Conservation (phyloP, 805 yeast species). For the Cyberlindnera americana region DNA sequence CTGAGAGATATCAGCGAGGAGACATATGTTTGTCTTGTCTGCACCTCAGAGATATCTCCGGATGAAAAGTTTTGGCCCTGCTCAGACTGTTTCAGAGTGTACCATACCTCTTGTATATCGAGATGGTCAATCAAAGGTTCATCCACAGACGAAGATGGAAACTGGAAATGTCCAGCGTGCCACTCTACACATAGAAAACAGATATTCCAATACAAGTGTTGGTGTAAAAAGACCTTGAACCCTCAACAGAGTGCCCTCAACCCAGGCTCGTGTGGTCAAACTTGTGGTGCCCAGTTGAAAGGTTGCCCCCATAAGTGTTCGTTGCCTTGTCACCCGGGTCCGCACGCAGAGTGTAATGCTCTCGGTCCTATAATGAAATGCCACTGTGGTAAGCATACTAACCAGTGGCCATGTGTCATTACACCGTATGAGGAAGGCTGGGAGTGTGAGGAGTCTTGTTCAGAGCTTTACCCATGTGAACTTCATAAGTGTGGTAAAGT, state of each 20-base stretch:
- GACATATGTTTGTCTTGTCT: constrained; percentile 79
- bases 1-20: constrained; percentile 59
- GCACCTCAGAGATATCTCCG: constrained; percentile 76
- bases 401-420: constrained; percentile 68
- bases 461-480: constrained; percentile 64
- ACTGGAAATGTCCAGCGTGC: constrained; percentile 89
- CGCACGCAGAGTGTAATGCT: constrained; percentile 79
- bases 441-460: constrained; percentile 63
- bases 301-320: constrained; percentile 74
- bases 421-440: constrained; percentile 68
- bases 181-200: constrained; percentile 45
- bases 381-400: constrained; percentile 64
- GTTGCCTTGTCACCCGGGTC: constrained; percentile 82
- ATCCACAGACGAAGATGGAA: constrained; percentile 52
- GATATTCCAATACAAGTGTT: constrained; percentile 65
- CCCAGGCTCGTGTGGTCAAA: constrained; percentile 89
- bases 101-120: constrained; percentile 77
- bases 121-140: constrained; percentile 85
- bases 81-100: constrained; percentile 70
- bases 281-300: constrained; percentile 56
- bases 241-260: constrained; percentile 55
- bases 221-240: constrained; percentile 81
- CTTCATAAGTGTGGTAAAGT: constrained; percentile 56
- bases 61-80: constrained; percentile 78
- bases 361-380: constrained; percentile 69